Evolutionary conservation across 1,284 basidiomycete genomes (phyloP), one percentile per base, ranked within the genome.

Genomic region (Pyrrhoderma noxium): DNA sequence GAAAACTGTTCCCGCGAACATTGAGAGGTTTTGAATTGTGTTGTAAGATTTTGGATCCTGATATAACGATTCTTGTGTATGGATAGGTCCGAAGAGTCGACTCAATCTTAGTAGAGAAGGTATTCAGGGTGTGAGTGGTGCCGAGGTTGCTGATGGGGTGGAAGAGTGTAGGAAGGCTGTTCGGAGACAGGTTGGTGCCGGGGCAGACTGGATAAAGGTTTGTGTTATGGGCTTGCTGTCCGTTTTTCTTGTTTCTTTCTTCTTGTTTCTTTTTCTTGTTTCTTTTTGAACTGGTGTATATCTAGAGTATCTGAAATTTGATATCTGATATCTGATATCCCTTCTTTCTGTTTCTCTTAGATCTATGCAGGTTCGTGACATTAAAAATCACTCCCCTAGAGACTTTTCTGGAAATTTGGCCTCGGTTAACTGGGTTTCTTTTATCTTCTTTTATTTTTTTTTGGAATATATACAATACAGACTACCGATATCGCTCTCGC

Each of bases 171-270:
- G 74, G 40, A 72, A 70, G 51, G 80, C 73, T 9, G 79, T 83
- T 2, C 68, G 82, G 40, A 71, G 71, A 54, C 82, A 83, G 58
- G 73, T 85, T 52, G 80, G 81, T 19, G 76, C 80, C n/a, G 81
- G 82, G 3, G 79, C 80, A 3, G 82, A 85, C 64, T 80, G 77
- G 75, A 75, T 81, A 57, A 79, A 80, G 75, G 73, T 75, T 44
- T 8, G 57, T 46, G 16, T 22, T n/a, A 5, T 18, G 21, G n/a
- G 14, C 5, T 16, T 7, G 38, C 14, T 40, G 14, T 40, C 8
- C 19, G 37, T 39, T 11, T 43, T 40, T 25, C 5, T 31, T 31
- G 7, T 11, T 31, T 16, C 45, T 49, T 9, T 11, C 53, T 5
- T 47, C 55, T 18, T 40, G 14, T 40, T 8, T 22, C 35, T 39